Base-by-base conservation (phyloP, 257 asterid species). In the Salvia miltiorrhiza region DNA sequence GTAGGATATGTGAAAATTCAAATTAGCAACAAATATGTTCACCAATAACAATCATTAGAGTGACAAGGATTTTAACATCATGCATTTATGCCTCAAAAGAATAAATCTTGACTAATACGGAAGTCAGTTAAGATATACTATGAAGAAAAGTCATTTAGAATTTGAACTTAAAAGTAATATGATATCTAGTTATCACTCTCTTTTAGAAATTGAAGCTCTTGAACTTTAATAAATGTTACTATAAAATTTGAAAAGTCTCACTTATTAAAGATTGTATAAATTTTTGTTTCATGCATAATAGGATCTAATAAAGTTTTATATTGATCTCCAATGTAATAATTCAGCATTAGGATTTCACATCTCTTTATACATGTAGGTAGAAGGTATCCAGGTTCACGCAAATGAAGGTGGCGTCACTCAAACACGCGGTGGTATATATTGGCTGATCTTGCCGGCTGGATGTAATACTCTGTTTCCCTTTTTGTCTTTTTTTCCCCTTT, bases 371-470 rank as follows among this genome's bases (percentile, higher is more conserved):
- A 30, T 76, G 79, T 84, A 91, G 97, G 97, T 89, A 70, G 95
- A 84, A 74, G 96, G 95, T 57, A 89, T 91, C 44, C 79, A 92
- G 81, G 97, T 92, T 77, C 97, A 87, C 75, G 97, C 96, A 32
- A 83, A 92, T 71, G 97, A 92, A 80, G 97, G 97, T 9, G 97
- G 97, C 7, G 87, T 81, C 74, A 89, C 97, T 39, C 86, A 70
- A 67, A 92, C 97, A 24, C 97, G 97, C 24, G 97, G 97, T 20
- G 97, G 97, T 55, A 79, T 82, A 58, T 86, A 89, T 75, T 92
- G 95, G 97, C 52, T 92, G 79, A 92, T 92, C 82, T 76, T 92
- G 81, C 97, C 97, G 12, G 97, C 97, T 72, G 97, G 97, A 86
- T 92, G 97, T 92, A 89, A 79, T 65, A 56, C 73, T 70, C 65